Percentiles rank a stretch among this genome's conserved stretches.
Evolutionary conservation across 2,329 filamentous ascomycete genomes (phyloP).

Genomic region (Lecanicillium sp.): DNA sequence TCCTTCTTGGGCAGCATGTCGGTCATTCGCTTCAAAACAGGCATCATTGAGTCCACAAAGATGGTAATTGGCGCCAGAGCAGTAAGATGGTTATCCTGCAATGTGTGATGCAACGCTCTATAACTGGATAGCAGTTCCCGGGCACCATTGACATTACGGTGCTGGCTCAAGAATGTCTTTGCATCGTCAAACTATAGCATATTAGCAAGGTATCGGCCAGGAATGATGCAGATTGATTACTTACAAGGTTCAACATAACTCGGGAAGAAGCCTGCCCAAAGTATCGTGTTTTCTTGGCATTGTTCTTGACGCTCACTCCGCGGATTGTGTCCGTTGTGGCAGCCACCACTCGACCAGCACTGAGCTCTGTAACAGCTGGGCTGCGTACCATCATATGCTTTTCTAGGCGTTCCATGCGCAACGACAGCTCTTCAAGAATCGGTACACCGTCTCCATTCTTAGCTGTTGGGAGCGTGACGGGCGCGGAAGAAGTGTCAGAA

Average conservation of each 20-base stretch:
- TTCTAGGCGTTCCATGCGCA: conserved; percentile 47
- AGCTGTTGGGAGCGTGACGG: conserved; percentile 10
- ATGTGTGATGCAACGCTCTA: conserved; percentile 36
- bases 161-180: conserved; percentile 39
- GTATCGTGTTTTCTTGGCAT: conserved; percentile 38
- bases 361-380: conserved; percentile 29
- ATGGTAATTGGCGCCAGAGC: conserved; percentile 44
- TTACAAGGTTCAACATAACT: conserved; percentile 46
- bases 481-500: conserved; percentile 8
- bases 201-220: background rate
- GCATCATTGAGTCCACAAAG: conserved; percentile 52
- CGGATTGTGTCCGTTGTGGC: conserved; percentile 39
- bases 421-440: conserved; percentile 38
- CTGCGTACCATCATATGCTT: conserved; percentile 36
- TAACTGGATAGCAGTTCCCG: conserved; percentile 36
- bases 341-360: conserved; percentile 21
- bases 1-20: conserved; percentile 44
- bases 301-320: conserved; percentile 40
- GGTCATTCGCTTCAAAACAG: conserved; percentile 48
- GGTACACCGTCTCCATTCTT: conserved; percentile 27
- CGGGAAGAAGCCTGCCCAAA: conserved; percentile 47
- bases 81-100: conserved; percentile 40
- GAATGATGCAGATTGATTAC: conserved; percentile 10
- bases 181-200: conserved; percentile 42
- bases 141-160: conserved; percentile 30